Conservation (phyloP, 176 grass and related monocot species). For the Rhipidocladum racemiflorum region DNA sequence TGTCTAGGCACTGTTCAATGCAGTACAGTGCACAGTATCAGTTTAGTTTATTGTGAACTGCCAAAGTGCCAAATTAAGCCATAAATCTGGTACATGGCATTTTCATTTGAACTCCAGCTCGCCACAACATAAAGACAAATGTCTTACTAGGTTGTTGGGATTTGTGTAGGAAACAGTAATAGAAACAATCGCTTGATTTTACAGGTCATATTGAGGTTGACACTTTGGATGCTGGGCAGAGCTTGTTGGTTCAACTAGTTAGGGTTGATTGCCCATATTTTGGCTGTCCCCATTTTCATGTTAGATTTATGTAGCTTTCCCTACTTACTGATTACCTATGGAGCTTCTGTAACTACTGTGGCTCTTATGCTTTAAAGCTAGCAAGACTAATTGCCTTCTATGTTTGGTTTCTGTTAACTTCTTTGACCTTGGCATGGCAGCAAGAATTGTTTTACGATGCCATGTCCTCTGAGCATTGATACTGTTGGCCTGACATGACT, state of each 20-base stretch:
- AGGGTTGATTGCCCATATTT: not conserved
- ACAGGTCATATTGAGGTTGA: not conserved
- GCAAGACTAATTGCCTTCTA: not conserved
- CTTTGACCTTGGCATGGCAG: conserved; percentile 5
- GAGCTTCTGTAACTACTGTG: not conserved
- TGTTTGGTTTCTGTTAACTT: conserved; percentile 9
- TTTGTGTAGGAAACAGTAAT: conserved; percentile 1
- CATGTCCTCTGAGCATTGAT: not conserved
- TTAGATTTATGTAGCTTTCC: conserved; percentile 17
- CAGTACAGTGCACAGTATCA: not conserved
- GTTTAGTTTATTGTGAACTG: conserved; percentile 14
- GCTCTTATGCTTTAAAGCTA: conserved; percentile 1
- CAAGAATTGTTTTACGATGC: conserved; percentile 9
- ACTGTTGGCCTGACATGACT: conserved; percentile 25
- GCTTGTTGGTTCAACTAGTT: conserved; percentile 16
- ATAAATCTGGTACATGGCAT: not conserved
- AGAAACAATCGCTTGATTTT: conserved; percentile 22
- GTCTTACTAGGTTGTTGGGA: not conserved
- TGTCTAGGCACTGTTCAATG: not conserved
- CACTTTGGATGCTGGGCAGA: not conserved
- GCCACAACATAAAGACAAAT: conserved; percentile 12
- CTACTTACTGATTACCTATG: not conserved
- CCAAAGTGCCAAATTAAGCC: conserved; percentile 15
- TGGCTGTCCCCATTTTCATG: not conserved
- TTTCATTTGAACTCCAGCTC: not conserved